Evolutionary conservation across 2,329 filamentous ascomycete species (phyloP).

Genomic region (Thelonectria discophora): DNA sequence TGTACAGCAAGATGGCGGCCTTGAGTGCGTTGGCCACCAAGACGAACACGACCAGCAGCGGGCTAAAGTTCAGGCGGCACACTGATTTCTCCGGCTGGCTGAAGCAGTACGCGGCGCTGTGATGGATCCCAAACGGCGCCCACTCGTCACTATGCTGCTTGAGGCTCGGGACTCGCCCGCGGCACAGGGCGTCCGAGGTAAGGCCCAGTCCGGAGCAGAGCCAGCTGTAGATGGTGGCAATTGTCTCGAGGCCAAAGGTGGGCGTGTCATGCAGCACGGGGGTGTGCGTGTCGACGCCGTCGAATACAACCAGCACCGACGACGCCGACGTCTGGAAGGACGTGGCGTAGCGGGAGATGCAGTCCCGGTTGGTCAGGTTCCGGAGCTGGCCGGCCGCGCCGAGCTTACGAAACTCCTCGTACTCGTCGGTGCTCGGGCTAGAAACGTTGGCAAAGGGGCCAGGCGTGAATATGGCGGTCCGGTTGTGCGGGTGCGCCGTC

Average conservation of each 20-base stretch:
- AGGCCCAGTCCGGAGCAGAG: not conserved
- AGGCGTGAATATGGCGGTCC: not conserved
- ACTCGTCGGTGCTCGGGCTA: too few relatives aligned
- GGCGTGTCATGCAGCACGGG: too few relatives aligned
- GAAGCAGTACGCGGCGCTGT: not conserved
- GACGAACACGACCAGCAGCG: not conserved
- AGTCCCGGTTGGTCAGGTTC: too few relatives aligned
- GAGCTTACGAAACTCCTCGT: too few relatives aligned
- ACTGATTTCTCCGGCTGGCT: not conserved
- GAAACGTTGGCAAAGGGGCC: too few relatives aligned
- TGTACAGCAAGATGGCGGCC: not conserved
- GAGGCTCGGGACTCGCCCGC: not conserved
- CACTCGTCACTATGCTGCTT: slow-evolving; percentile 5
- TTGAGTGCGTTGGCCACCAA: slow-evolving; percentile 3
- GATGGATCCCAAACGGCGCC: slow-evolving; percentile 4
- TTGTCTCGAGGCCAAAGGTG: too few relatives aligned
- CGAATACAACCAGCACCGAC: too few relatives aligned
- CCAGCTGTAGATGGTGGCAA: slow-evolving; percentile 5
- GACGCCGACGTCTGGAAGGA: too few relatives aligned
- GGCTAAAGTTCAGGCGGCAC: slow-evolving; percentile 1
- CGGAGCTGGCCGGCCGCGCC: too few relatives aligned
- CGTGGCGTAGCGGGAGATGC: too few relatives aligned
- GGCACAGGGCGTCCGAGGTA: not conserved
- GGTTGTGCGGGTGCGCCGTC: not conserved
- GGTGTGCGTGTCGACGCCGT: too few relatives aligned